These are phyloP conservation scores for Cladorrhinum sp. DNA, from an alignment of 2,329 filamentous ascomycete genomes.

Conservation along the genomic window DNA sequence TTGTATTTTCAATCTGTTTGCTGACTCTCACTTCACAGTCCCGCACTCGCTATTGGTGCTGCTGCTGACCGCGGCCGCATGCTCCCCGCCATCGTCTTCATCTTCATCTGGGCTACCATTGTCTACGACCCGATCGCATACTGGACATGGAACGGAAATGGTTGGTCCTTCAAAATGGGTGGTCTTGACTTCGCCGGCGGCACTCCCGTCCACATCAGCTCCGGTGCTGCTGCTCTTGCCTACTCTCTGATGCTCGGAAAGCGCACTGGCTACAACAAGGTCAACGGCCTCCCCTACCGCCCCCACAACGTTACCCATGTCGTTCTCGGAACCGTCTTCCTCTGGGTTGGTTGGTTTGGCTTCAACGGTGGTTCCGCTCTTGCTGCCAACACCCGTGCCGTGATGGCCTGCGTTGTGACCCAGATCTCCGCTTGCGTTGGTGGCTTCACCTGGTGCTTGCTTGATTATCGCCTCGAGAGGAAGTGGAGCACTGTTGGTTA, in stretches of 20 bases:
- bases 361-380: constrained; percentile 89
- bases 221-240: constrained; percentile 67
- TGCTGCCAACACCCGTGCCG: constrained; percentile 76
- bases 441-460: constrained; percentile 77
- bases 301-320: constrained; percentile 74
- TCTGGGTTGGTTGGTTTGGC: constrained; percentile 96
- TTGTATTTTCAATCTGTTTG: constrained; percentile 4
- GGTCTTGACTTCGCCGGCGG: constrained; percentile 73
- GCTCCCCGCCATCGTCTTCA: constrained; percentile 61
- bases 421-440: constrained; percentile 81
- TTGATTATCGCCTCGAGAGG: constrained; percentile 86
- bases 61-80: constrained; percentile 61
- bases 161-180: constrained; percentile 67
- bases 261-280: constrained; percentile 59
- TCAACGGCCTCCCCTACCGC: constrained; percentile 61
- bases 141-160: constrained; percentile 74
- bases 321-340: constrained; percentile 68
- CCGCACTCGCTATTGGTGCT: constrained; percentile 58
- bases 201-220: constrained; percentile 72
- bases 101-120: constrained; percentile 68
- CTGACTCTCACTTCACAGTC: constrained; percentile 33
- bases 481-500: constrained; percentile 94
- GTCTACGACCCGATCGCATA: constrained; percentile 73
- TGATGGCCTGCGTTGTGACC: constrained; percentile 87
- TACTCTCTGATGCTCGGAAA: constrained; percentile 73